Evolutionary conservation across 225 moss, liverwort and hornwort genomes (phyloP), one percentile per base, ranked within the genome.

Genomic region (Anthoceros angustus): DNA sequence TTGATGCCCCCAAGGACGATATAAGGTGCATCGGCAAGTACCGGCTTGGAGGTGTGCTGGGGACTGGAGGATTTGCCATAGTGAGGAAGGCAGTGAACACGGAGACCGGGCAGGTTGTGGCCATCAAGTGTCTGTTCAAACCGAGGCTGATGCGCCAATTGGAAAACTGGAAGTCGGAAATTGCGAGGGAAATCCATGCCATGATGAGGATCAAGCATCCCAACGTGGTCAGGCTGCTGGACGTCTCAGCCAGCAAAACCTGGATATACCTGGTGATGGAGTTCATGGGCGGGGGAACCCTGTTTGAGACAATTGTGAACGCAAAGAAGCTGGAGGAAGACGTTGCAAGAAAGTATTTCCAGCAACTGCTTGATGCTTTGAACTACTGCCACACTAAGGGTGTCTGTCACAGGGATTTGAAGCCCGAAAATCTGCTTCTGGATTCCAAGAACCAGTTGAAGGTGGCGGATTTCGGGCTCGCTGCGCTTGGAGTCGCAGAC

Each of bases 381-480:
- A 4, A 55, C n/a, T 55, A 18, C 55, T 55, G 55, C 55, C 55
- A 55, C 55, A 15, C 10, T 12, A 18, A 23, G 16, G 55, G 55
- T 8, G 55, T 55, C 0, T 55, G 6, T 20, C 55, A 55, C 55
- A 15, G 55, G 55, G 55, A 55, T 23, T 20, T 55, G 16, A 55
- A 55, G 55, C 55, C 55, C 55, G 55, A 55, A 8, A 55, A 55
- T 23, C 10, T 55, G 16, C 55, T 55, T 23, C 8, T 55, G 0
- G 4, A 15, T 23, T 18, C 8, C 10, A 7, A 0, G 8, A 8
- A 15, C 55, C 8, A 15, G n/a, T 7, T 55, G 16, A 55, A 55
- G 55, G 55, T 55, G 55, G 55, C 55, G 16, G 55, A 55, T 20
- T 55, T 55, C 55, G 55, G 55, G n/a, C n/a, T 55, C 16, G 55